These are phyloP conservation scores for Phytophthora fragariae DNA, from an alignment of 352 stramenopile genomes.

Conservation along the genomic window DNA sequence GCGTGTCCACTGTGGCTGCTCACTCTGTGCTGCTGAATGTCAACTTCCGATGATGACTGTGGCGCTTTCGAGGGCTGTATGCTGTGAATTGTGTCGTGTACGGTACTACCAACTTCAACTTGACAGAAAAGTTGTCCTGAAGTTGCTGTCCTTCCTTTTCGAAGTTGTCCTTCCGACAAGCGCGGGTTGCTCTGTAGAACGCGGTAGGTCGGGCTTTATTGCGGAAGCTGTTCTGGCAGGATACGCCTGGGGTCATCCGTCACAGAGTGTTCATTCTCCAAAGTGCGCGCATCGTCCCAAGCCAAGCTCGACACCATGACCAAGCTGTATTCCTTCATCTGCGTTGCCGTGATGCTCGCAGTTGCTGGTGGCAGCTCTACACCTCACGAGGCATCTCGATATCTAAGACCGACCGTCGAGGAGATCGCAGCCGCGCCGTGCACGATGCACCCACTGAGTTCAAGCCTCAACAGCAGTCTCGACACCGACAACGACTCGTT, in stretches of 20 bases:
- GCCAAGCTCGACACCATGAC: not conserved
- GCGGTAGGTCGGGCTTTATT: not conserved
- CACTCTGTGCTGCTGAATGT: slow-evolving; percentile 66
- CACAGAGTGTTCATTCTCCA: too few relatives aligned
- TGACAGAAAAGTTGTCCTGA: too few relatives aligned
- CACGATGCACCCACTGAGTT: not conserved
- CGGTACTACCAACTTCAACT: too few relatives aligned
- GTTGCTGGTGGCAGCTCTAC: not conserved
- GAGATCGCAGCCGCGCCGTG: not conserved
- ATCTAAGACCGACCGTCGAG: not conserved
- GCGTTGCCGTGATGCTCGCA: not conserved
- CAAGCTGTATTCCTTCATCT: not conserved
- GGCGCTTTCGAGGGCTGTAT: slow-evolving; percentile 43
- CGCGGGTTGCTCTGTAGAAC: too few relatives aligned
- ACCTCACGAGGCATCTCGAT: not conserved
- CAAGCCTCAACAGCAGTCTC: not conserved
- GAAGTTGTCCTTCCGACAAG: too few relatives aligned
- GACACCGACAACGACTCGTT: not conserved
- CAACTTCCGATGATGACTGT: slow-evolving; percentile 45
- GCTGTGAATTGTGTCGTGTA: too few relatives aligned
- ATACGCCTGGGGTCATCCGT: not conserved
- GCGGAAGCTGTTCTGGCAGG: not conserved
- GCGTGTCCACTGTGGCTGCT: slow-evolving; percentile 53
- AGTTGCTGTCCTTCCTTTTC: too few relatives aligned
- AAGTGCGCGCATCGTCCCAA: not conserved